Percentiles rank a stretch among this genome's conserved stretches.
phyloP scores from a whole-genome alignment of 108 stramenopile species.

The Cyclostephanos tholiformis region DNA sequence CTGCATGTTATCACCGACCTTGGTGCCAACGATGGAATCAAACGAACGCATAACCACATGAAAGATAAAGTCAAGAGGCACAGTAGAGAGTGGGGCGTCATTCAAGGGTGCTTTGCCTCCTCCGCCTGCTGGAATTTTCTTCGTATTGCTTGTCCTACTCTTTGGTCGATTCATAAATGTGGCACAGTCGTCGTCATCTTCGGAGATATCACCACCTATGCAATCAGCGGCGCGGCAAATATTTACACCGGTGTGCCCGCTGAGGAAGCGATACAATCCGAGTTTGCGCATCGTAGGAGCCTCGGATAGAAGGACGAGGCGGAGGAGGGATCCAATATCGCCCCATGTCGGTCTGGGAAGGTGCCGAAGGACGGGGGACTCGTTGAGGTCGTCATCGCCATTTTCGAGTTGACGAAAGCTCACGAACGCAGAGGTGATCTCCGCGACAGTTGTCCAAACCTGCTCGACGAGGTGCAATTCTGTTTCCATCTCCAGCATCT shows the following conservation, averaged over 20 bases:
- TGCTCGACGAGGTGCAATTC: slow-evolving; percentile 84
- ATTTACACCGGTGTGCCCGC: slow-evolving; percentile 54
- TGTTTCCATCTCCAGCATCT: slow-evolving; percentile 86
- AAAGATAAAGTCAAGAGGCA: slow-evolving; percentile 58
- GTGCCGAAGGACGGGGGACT: not conserved
- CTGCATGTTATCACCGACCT: slow-evolving; percentile 70
- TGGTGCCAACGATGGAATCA: slow-evolving; percentile 67
- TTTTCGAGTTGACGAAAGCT: not conserved
- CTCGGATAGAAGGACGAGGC: slow-evolving; percentile 65
- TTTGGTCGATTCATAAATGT: slow-evolving; percentile 44
- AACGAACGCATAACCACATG: slow-evolving; percentile 67
- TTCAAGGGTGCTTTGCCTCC: not conserved
- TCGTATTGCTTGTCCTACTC: slow-evolving; percentile 41
- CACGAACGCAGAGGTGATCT: slow-evolving; percentile 42
- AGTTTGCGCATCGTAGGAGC: slow-evolving; percentile 74
- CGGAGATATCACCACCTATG: not conserved
- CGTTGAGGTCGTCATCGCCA: not conserved
- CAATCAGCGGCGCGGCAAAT: slow-evolving; percentile 13
- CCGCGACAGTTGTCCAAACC: slow-evolving; percentile 71
- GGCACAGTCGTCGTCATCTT: slow-evolving; percentile 10
- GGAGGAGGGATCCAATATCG: slow-evolving; percentile 68
- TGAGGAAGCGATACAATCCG: slow-evolving; percentile 69
- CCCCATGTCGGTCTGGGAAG: slow-evolving; percentile 56
- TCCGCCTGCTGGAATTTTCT: slow-evolving; percentile 10
- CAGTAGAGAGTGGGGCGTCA: slow-evolving; percentile 44